Base-by-base conservation (phyloP, 306 rosid species). In the Prunus fruticosa region DNA sequence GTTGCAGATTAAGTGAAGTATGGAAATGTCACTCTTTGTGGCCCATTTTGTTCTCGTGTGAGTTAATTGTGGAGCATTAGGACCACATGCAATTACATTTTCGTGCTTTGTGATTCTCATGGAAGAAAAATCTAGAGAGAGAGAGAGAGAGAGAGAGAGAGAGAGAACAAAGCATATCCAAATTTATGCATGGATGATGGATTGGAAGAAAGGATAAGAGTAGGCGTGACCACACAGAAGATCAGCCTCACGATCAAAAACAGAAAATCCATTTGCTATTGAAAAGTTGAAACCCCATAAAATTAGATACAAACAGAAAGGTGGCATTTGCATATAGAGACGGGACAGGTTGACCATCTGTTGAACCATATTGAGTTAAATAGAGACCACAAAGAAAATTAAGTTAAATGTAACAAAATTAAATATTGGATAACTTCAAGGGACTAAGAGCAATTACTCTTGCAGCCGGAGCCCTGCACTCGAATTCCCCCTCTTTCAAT, bases 401-500 rank as follows among this genome's bases (percentile, higher is more conserved):
- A 38, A 38, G 43, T 38, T 38, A 1, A 38, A 7, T 38, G 43
- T 38, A 34, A 34, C 41, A n/a, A 32, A 38, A 38, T 38, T 38
- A 38, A 38, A 38, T 38, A 0, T 38, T 0, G 2, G 9, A 2
- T 1, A 7, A 38, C 9, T 38, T 38, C 43, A 7, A 38, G 2
- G 43, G 43, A 38, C 7, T 6, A 38, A 7, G 9, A 38, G 43
- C 0, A 7, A 38, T 38, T 38, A 38, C 2, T 6, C 43, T 38
- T 38, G 43, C 2, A 38, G 2, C 0, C 0, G 43, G 9, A 34
- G 43, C 7, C 2, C 9, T 38, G 0, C 9, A 7, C 9, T 38
- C 0, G 2, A 38, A 38, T 38, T 38, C 0, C 0, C 0, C 0
- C 2, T 38, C 0, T 7, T 0, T 7, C 9, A 38, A 38, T 38